Evolutionary conservation across 352 stramenopile species (phyloP), one percentile per base, ranked within the genome.

Genomic region (Phytophthora sp.): DNA sequence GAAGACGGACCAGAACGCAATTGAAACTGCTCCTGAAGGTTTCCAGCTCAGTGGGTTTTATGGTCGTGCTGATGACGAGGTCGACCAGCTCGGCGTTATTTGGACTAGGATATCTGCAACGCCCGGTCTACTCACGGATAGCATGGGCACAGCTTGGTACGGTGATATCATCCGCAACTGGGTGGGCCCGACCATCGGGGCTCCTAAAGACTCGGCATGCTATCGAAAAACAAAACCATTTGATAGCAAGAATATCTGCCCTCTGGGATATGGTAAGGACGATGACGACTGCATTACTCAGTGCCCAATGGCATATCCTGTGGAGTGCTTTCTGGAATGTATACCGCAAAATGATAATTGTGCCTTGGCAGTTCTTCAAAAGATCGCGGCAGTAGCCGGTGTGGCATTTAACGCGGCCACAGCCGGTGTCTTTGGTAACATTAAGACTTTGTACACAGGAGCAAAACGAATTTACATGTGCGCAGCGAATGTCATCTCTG

Each of bases 221-320:
- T 63, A 56, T 30, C 43, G 54, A 17, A 63, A 63, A 20, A 50
- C n/a, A 2, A 24, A 34, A 34, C 24, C 54, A 1, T 56, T 34
- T 7, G 13, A 55, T 17, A 63, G 54, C 3, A 41, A 50, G 9
- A 42, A 42, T 5, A 35, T 34, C 4, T 63, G 54, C 53, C 54
- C 69, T 4, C 38, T 46, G 4, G 70, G 54, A 55, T 61, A 74
- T 43, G 73, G 66, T 12, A 80, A 83, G 35, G 76, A 79, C 1
- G 44, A 86, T 43, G 66, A 66, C n/a, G 79, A 77, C 8, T 90
- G 81, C 63, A 86, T 79, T 59, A 70, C 79, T 3, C 66, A 85
- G 53, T 91, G 82, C 27, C 79, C 82, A 0, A 27, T 89, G 12
- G 64, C 88, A 39, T 91, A 89, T 56, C 82, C 82, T 0, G 82